Conservation (phyloP, 208 protist species). For the Leishmania tropica region DNA sequence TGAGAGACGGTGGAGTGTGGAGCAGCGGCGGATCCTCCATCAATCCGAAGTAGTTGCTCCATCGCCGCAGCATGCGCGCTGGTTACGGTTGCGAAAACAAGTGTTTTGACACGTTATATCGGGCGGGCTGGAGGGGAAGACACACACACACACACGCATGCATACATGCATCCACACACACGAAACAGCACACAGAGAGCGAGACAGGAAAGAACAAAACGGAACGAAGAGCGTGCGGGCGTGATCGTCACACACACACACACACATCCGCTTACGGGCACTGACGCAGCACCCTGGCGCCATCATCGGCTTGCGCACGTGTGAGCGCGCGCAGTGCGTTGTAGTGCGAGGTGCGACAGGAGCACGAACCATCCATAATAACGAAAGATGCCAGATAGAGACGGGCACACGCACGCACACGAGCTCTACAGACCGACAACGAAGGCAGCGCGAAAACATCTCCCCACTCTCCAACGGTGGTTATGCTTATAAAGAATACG, state of each 20-base stretch:
- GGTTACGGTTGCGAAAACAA: too few relatives aligned
- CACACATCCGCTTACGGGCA: neutral
- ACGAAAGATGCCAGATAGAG: neutral
- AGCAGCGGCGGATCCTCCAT: neutral
- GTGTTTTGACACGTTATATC: neutral
- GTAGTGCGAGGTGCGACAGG: too few relatives aligned
- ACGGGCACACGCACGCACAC: neutral
- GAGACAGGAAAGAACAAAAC: too few relatives aligned
- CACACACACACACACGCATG: neutral
- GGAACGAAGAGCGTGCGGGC: too few relatives aligned
- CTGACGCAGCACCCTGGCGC: neutral
- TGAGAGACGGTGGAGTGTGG: neutral
- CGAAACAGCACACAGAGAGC: too few relatives aligned
- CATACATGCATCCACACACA: too few relatives aligned
- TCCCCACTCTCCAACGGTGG: neutral
- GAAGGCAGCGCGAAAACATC: neutral
- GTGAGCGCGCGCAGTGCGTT: too few relatives aligned
- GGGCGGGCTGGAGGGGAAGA: neutral
- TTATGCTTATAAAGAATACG: neutral
- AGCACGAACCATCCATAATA: too few relatives aligned
- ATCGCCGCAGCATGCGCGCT: too few relatives aligned
- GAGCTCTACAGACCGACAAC: neutral
- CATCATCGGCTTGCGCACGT: neutral
- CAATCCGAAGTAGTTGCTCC: neutral
- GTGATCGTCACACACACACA: slow-evolving; percentile 4